Evolutionary conservation across 192 early-diverging fungal species (phyloP), one percentile per base, ranked within the genome.

Genomic region (Coemansia furcata): DNA sequence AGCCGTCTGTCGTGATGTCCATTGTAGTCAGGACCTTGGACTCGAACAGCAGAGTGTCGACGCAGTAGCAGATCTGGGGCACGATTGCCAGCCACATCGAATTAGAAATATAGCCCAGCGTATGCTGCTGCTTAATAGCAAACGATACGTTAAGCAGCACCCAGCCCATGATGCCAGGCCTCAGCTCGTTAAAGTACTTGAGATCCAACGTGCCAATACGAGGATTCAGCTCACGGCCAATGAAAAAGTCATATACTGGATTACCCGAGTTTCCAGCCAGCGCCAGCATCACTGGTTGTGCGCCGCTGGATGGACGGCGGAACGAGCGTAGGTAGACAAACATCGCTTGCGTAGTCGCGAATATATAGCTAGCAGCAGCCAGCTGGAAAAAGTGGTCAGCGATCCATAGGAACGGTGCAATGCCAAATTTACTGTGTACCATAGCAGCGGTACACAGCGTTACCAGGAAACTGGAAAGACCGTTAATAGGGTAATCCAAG

Each of bases 1-100:
- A 97, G 8, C 97, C 97, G 73, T 99, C 97, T 6, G 92, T 95
- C 19, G 90, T 94, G n/a, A 99, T 93, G 65, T 99, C 95, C 94
- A 97, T 97, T 6, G 95, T 99, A 17, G 97, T 96, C 77, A 99
- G 70, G 21, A 99, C 92, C 12, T 92, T 88, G 19, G 82, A 52
- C 71, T 88, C 84, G 50, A 75, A 84, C 59, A 84, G 19, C 38
- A 95, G 74, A 4, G 94, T 88, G 78, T 99, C 97, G 33, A 94
- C 65, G 43, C 92, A 90, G 79, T 99, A 99, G 69, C 86, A 88
- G 30, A 83, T 85, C 73, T 99, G 91, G 55, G 93, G 91, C 30
- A 89, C 47, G 8, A 89, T 69, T 7, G 93, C 92, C 32, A 95
- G 76, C 42, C 82, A 69, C 93, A 97, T 92, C 3, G 88, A 82